Conservation (phyloP, 176 grass and related monocot genomes). For the Hordeum vulgare region MorexV3_pseudomolecules_assembly NC_058520.1:323787934-323788433, state of each 20-base stretch:
- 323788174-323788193: conserved; percentile 82
- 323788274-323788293: conserved; percentile 7
- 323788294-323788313: conserved; percentile 9
- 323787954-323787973: conserved; percentile 19
- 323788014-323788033: conserved; percentile 8
- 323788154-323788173: conserved; percentile 82
- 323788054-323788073: not conserved
- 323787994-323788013: conserved; percentile 3
- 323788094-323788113: conserved; percentile 20
- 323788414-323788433: not conserved
- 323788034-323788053: conserved; percentile 13
- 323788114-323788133: conserved; percentile 22
- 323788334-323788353: conserved; percentile 8
- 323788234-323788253: not conserved
- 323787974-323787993: not conserved
- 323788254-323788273: not conserved
- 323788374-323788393: not conserved
- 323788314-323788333: not conserved
- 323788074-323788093: conserved; percentile 14
- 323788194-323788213: conserved; percentile 38
- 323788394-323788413: not conserved
- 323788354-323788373: not conserved
- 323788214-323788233: conserved; percentile 19
- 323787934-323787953: conserved; percentile 4
- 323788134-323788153: conserved; percentile 29